Base-by-base conservation (phyloP, 2,329 filamentous ascomycete genomes). In the Penicillium sp. region DNA sequence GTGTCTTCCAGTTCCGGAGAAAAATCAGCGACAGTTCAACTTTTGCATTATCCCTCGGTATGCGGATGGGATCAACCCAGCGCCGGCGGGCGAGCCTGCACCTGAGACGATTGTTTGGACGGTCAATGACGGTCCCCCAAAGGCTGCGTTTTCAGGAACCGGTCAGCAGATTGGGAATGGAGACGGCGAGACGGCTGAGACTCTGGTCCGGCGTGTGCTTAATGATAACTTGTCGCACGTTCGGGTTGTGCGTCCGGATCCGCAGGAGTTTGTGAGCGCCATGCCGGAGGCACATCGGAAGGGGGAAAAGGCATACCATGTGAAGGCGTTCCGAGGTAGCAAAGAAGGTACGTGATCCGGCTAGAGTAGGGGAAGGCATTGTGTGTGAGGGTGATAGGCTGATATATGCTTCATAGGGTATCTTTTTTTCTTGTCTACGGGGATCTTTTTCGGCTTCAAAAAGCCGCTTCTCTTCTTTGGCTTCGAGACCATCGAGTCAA, bases 381-480 rank as follows among this genome's bases (percentile, higher is more conserved):
- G 51, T 26, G 26, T 26, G 26, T 26, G 26, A 26, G 26, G 26
- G 26, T 26, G 2, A 26, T 26, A 26, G 26, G 9, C 23, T 44
- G 41, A 38, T 44, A 4, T 19, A 11, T 62, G n/a, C 13, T 51
- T 30, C 30, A 61, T 48, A 87, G 86, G 87, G 45, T 89, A 86
- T 69, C 80, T 90, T 15, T 89, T 87, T 78, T 84, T 89, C 72
- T 81, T 88, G 11, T 80, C 84, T 21, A 83, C 81, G 8, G 87
- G 87, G 35, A 85, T 90, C 52, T 73, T 89, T 46, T 89, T 85
- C 70, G 87, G 84, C 46, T 89, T 88, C 80, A 89, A 88, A 70
- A 90, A 89, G 69, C 87, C 87, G 0, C 77, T 90, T 26, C 73
- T 84, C 8, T 89, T 86, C 76, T 88, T 89, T 70, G 81, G 86